Conservation (phyloP, 805 yeast species). For the Jamesozyma piceae region DNA sequence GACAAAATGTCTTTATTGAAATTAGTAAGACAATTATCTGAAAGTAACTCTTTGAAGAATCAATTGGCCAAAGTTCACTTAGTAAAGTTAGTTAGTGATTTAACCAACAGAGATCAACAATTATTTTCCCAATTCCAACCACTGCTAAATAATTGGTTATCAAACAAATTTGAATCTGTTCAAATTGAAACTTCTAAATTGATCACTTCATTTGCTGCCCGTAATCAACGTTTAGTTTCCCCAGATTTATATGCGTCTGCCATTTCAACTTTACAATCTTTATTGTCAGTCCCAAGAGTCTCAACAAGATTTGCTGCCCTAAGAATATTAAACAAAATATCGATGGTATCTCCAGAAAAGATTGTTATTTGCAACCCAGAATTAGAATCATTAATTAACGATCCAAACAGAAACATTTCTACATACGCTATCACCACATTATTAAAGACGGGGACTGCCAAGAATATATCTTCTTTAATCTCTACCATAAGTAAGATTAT, state of each 20-base stretch:
- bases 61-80: constrained; percentile 80
- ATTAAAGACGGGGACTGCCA: constrained; percentile 88
- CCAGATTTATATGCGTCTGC: constrained; percentile 64
- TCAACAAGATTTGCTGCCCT: constrained; percentile 90
- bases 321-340: constrained; percentile 76
- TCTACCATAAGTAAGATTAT: constrained; percentile 78
- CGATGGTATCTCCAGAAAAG: constrained; percentile 72
- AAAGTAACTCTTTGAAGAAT: constrained; percentile 55
- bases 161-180: constrained; percentile 80
- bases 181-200: constrained; percentile 83
- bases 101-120: constrained; percentile 62
- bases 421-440: constrained; percentile 95
- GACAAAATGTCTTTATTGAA: constrained; percentile 92
- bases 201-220: constrained; percentile 36
- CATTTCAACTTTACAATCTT: constrained; percentile 60
- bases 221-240: constrained; percentile 45
- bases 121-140: constrained; percentile 38
- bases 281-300: constrained; percentile 79
- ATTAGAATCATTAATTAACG: constrained; percentile 78
- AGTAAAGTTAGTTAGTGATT: constrained; percentile 69
- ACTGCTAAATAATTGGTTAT: constrained; percentile 60
- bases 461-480: constrained; percentile 80
- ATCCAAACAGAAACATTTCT: constrained; percentile 82
- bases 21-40: constrained; percentile 67
- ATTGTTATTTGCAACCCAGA: constrained; percentile 73